Evolutionary conservation across 768 basidiomycete species (phyloP).

Genomic region (Leucosporidium scottii): DNA sequence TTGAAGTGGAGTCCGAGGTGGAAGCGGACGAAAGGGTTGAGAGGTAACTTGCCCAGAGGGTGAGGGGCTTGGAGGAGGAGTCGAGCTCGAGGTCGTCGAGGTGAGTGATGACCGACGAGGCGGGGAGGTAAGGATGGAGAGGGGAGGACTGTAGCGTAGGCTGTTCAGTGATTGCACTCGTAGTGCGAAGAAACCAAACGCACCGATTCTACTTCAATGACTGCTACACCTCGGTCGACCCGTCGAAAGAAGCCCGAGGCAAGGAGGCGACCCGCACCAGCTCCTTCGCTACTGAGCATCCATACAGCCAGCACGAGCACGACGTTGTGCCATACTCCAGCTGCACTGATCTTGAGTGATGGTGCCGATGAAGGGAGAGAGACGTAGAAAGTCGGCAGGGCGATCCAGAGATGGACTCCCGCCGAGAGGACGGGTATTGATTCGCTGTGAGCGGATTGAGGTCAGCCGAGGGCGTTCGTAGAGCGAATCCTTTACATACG

Average conservation of each 20-base stretch:
- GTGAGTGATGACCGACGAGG: conserved; percentile 5
- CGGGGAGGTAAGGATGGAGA: neutral
- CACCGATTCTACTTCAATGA: neutral
- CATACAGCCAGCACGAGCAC: neutral
- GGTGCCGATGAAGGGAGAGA: neutral
- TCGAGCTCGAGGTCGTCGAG: conserved; percentile 30
- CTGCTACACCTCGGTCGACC: conserved; percentile 6
- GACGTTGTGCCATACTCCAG: conserved; percentile 21
- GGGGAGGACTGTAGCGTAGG: neutral
- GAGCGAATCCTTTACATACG: neutral
- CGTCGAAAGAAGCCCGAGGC: neutral
- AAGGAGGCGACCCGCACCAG: neutral
- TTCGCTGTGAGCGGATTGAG: neutral
- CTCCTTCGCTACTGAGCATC: neutral
- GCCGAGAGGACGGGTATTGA: neutral
- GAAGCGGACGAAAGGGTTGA: neutral
- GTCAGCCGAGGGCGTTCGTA: neutral
- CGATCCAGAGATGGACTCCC: conserved; percentile 10
- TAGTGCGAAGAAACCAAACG: too few relatives aligned
- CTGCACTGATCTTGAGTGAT: conserved; percentile 1
- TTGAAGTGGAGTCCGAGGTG: neutral
- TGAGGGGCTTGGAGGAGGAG: neutral
- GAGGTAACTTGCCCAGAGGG: conserved; percentile 1
- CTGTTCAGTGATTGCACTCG: too few relatives aligned
- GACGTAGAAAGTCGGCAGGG: conserved; percentile 27